Percentiles rank a stretch among this genome's conserved stretches.
Conservation (phyloP, 495 filamentous ascomycete genomes). For the Chaetomidium leptoderma region DNA sequence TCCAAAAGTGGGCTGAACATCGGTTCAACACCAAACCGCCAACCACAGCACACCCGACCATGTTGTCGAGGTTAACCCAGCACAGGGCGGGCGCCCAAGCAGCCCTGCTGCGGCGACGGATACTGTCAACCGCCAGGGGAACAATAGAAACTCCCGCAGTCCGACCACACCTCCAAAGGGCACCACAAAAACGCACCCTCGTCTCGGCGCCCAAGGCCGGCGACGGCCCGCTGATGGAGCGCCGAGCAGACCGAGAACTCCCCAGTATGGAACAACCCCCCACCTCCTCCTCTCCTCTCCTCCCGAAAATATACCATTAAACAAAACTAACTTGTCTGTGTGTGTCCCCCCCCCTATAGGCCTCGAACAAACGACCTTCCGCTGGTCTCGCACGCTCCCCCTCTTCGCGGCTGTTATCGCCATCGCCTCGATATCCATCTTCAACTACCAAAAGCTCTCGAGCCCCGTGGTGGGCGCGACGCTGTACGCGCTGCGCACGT, state of each 20-base stretch:
- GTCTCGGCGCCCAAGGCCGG: slow-evolving; percentile 47
- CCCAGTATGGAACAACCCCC: slow-evolving; percentile 46
- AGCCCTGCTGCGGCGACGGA: slow-evolving; percentile 17
- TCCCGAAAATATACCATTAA: no score
- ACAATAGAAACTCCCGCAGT: not conserved
- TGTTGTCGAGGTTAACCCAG: slow-evolving; percentile 40
- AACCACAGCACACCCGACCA: slow-evolving; percentile 15
- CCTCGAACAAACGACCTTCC: slow-evolving; percentile 31
- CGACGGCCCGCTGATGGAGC: slow-evolving; percentile 70
- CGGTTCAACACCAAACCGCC: not conserved
- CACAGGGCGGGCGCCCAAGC: slow-evolving; percentile 26
- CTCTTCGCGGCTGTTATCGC: slow-evolving; percentile 56
- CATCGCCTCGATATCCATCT: slow-evolving; percentile 71
- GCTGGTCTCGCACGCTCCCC: slow-evolving; percentile 50
- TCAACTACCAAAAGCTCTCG: slow-evolving; percentile 96
- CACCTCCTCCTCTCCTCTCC: not conserved
- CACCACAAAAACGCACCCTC: slow-evolving; percentile 32
- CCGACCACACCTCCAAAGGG: no score
- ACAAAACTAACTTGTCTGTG: not conserved
- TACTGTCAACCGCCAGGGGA: not conserved
- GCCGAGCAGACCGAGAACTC: slow-evolving; percentile 75
- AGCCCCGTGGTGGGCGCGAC: slow-evolving; percentile 77
- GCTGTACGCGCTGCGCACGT: slow-evolving; percentile 85
- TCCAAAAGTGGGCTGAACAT: slow-evolving; percentile 7
- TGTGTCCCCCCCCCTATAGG: slow-evolving; percentile 21